Evolutionary conservation across 805 yeast genomes (phyloP).

Genomic region (Yarrowia porcina): DNA sequence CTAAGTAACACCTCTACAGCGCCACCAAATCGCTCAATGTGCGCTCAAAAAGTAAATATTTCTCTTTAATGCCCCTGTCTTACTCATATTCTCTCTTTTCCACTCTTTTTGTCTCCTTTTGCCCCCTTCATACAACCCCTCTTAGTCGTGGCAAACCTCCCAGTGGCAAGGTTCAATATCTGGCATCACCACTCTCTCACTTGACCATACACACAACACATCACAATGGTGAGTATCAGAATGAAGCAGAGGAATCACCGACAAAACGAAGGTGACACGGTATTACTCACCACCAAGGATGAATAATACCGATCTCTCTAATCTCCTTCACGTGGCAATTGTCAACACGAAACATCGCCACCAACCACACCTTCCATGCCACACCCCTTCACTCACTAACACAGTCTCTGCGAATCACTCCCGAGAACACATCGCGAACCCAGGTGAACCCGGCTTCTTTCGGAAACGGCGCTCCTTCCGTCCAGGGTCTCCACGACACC

Average conservation of each 20-base stretch:
- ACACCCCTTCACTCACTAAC: no score
- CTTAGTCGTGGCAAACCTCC: neutral
- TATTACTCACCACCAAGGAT: neutral
- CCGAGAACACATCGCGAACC: slow-evolving; percentile 5
- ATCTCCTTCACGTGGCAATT: neutral
- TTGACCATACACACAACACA: neutral
- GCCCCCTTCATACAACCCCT: no score
- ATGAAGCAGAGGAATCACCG: neutral
- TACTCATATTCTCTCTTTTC: neutral
- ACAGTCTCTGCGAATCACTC: slow-evolving; percentile 19
- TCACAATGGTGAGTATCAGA: slow-evolving; percentile 7
- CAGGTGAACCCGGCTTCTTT: slow-evolving; percentile 18
- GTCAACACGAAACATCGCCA: neutral
- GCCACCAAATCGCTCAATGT: no score
- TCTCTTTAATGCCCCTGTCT: no score
- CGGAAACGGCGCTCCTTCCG: slow-evolving; percentile 47
- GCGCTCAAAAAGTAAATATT: no score
- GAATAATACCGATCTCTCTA: neutral
- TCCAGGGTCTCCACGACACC: slow-evolving; percentile 57
- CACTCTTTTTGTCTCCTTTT: neutral
- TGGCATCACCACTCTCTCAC: neutral
- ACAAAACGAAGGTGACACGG: no score
- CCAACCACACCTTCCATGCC: no score
- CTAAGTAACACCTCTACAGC: no score
- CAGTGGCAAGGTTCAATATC: slow-evolving; percentile 15